These are phyloP conservation scores for Trichoderma citrinoviride DNA, from an alignment of 2,329 filamentous ascomycete species.

Conservation along the genomic window DNA sequence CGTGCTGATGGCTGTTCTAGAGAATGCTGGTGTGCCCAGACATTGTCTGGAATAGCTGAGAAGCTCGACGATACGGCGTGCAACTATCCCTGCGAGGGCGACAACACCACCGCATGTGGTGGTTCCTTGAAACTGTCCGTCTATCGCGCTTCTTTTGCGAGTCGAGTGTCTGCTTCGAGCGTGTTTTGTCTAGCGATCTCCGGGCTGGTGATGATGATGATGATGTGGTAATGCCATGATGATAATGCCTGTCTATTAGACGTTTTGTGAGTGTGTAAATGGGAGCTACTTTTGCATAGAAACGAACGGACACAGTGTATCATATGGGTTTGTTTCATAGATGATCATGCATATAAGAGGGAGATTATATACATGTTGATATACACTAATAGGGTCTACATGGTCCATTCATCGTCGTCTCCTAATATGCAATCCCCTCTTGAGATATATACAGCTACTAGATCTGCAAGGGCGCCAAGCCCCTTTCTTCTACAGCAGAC, in stretches of 20 bases:
- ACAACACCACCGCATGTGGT: conserved; percentile 52
- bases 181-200: neutral
- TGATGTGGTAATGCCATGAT: neutral
- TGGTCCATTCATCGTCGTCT: neutral
- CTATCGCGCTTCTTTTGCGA: conserved; percentile 35
- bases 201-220: conserved; percentile 1
- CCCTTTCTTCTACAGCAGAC: conserved; percentile 53
- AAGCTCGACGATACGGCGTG: conserved; percentile 49
- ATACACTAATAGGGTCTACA: neutral
- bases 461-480: conserved; percentile 52
- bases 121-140: conserved; percentile 50
- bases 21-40: conserved; percentile 59
- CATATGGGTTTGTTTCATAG: neutral
- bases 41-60: conserved; percentile 46
- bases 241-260: neutral
- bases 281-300: neutral
- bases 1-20: conserved; percentile 31
- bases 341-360: neutral
- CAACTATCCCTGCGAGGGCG: conserved; percentile 53
- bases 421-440: neutral
- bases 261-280: too few species aligned
- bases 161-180: neutral
- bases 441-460: neutral
- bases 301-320: neutral
- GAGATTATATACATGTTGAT: too few species aligned